Conservation (phyloP, 768 basidiomycete genomes). For the Cyclocybe aegerita region DNA sequence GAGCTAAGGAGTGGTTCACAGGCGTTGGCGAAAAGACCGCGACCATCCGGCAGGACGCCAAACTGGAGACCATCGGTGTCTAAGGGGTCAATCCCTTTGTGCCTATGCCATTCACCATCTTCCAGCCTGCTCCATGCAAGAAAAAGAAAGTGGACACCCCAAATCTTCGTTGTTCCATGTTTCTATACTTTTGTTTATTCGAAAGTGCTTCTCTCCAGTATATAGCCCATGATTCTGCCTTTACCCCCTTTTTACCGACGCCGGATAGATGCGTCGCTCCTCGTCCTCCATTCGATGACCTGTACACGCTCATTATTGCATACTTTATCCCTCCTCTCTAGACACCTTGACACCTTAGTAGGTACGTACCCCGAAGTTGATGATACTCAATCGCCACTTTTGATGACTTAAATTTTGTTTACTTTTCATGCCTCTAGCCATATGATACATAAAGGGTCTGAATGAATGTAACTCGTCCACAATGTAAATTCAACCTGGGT, state of each 20-base stretch:
- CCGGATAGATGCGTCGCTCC: constrained; percentile 17
- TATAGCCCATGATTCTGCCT: constrained; percentile 13
- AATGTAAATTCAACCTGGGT: too few relatives aligned
- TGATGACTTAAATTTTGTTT: constrained; percentile 1
- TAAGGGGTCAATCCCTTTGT: constrained; percentile 10
- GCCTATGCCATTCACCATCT: not conserved
- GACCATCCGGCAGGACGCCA: constrained; percentile 37
- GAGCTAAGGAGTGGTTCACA: constrained; percentile 73
- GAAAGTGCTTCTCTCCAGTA: not conserved
- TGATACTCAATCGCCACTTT: constrained; percentile 2
- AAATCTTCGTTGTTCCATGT: not conserved
- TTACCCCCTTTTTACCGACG: constrained; percentile 9
- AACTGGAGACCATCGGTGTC: constrained; percentile 28
- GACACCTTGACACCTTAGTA: not conserved
- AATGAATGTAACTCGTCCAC: not conserved
- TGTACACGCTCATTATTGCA: constrained; percentile 19
- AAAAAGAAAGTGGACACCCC: not conserved
- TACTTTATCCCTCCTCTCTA: not conserved
- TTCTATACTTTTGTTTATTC: not conserved
- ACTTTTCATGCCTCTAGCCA: not conserved
- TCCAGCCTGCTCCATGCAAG: not conserved
- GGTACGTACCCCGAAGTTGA: too few relatives aligned
- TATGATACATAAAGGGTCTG: not conserved
- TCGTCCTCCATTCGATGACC: constrained; percentile 3
- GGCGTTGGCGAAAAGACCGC: constrained; percentile 48